These are phyloP conservation scores for Hibiscus syriacus DNA, from an alignment of 345 rosid genomes.

Conservation along the genomic window DNA sequence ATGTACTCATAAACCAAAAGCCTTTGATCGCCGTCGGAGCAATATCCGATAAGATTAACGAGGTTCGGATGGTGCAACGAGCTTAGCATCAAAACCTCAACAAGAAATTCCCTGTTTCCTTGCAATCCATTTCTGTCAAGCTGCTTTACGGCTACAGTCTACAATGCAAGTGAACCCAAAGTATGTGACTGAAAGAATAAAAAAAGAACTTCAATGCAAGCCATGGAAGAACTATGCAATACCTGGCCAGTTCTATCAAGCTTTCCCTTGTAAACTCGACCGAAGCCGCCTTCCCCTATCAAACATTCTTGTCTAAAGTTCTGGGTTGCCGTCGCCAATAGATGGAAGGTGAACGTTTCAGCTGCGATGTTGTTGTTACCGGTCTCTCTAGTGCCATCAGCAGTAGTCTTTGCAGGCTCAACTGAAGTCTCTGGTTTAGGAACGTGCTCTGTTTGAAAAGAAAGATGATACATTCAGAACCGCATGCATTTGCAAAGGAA, in stretches of 20 bases:
- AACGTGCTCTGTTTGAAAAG: conserved; percentile 16
- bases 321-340: conserved; percentile 80
- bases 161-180: too few relatives aligned
- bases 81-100: too few relatives aligned
- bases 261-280: conserved; percentile 81
- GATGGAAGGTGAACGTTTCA: conserved; percentile 71
- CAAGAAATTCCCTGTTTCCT: too few relatives aligned
- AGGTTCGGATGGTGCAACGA: too few relatives aligned
- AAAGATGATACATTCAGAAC: neutral
- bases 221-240: neutral
- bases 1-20: too few relatives aligned
- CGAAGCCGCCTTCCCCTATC: conserved; percentile 93
- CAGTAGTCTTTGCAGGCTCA: conserved; percentile 15
- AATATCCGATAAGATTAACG: too few relatives aligned
- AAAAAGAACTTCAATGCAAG: neutral
- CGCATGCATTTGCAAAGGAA: neutral
- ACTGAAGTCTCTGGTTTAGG: conserved; percentile 6
- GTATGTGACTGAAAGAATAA: neutral
- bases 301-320: conserved; percentile 84
- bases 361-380: conserved; percentile 47
- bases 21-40: too few relatives aligned
- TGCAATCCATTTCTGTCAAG: too few relatives aligned
- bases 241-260: conserved; percentile 67
- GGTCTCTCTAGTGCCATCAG: conserved; percentile 19
- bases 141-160: too few relatives aligned